Evolutionary conservation across 495 filamentous ascomycete genomes (phyloP), one percentile per base, ranked within the genome.

Genomic region (Penicillium turbatum): DNA sequence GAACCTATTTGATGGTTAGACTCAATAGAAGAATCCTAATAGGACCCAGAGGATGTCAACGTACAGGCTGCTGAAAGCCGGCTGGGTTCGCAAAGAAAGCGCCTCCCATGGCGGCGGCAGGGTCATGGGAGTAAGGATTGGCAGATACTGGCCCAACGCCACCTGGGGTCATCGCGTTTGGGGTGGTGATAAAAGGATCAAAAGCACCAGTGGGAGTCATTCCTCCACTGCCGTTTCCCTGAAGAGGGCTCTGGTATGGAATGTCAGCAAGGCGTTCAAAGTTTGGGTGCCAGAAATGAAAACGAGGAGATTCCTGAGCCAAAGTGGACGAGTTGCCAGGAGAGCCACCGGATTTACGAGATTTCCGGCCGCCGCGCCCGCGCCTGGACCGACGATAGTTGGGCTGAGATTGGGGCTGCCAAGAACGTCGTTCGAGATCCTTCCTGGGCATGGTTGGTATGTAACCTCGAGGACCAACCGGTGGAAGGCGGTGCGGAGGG

Each of bases 121-220:
- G 70, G 42, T 88, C 85, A 48, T 81, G 78, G 10, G 82, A 79
- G 60, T 88, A 90, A 2, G 86, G 83, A 55, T 89, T 89, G 41
- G 81, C 79, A 38, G 78, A 80, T 21, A 75, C 70, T 10, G 69
- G 64, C 12, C 73, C 65, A 57, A 77, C 67, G 39, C 73, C 67
- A 24, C 77, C 64, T 7, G 82, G 71, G 30, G 75, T 72, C 52
- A 84, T 73, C 11, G 74, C 72, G 36, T 83, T 69, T 15, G 74
- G 68, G 8, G 77, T 64, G 62, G 85, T 80, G 17, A 78, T 73
- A 59, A 87, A 88, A 19, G 85, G 81, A 68, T 88, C 86, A 50
- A 71, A 83, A 10, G 71, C 58, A 53, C 51, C 59, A 5, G 72
- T 48, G 5, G 69, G 55, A 1, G 67, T 49, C 15, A 77, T 58